phyloP scores from a whole-genome alignment of 2,329 filamentous ascomycete species.

The Catunica adiposa region DNA sequence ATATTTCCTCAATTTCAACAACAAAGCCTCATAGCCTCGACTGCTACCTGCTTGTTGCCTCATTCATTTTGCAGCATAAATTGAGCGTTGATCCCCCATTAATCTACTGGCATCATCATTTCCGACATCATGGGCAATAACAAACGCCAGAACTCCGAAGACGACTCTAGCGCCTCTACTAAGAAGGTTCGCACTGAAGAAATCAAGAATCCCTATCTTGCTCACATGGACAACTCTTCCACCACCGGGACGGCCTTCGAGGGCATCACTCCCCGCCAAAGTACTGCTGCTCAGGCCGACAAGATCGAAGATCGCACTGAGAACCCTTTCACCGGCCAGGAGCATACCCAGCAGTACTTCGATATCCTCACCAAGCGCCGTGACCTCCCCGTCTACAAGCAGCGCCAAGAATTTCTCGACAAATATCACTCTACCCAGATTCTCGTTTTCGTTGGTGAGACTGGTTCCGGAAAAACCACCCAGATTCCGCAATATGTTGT shows the following conservation, averaged over 20 bases:
- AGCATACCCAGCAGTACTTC: constrained; percentile 73
- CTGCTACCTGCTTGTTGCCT: neutral
- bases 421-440: constrained; percentile 91
- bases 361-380: constrained; percentile 70
- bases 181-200: constrained; percentile 28
- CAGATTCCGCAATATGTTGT: constrained; percentile 98
- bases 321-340: constrained; percentile 71
- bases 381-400: constrained; percentile 78
- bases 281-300: constrained; percentile 58
- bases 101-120: neutral
- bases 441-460: constrained; percentile 96
- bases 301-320: constrained; percentile 61
- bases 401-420: constrained; percentile 83
- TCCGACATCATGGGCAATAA: constrained; percentile 23
- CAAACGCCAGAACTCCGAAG: constrained; percentile 27
- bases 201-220: constrained; percentile 67
- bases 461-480: constrained; percentile 96
- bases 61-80: neutral
- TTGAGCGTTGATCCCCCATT: neutral
- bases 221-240: constrained; percentile 58
- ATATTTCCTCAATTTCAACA: neutral
- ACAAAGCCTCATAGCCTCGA: neutral
- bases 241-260: constrained; percentile 17
- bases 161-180: constrained; percentile 25
- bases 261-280: constrained; percentile 44